Percentiles rank a stretch among this genome's conserved stretches.
phyloP scores from a whole-genome alignment of 805 yeast genomes.

The Candida nanaspora region DNA sequence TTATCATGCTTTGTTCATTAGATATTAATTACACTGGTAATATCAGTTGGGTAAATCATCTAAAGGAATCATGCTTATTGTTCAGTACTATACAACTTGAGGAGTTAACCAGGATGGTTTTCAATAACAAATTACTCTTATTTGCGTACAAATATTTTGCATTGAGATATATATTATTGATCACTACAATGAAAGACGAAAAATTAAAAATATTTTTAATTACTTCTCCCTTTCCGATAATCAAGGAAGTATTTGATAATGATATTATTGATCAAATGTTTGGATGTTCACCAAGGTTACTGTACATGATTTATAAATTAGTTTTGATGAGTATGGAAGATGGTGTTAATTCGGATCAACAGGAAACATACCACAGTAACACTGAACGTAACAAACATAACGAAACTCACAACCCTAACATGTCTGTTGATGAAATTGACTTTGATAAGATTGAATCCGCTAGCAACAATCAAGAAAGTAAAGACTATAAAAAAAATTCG shows the following conservation, averaged over 20 bases:
- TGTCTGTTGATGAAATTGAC: too few relatives aligned
- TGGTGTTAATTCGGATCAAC: neutral
- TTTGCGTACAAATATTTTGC: constrained; percentile 27
- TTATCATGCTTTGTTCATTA: constrained; percentile 23
- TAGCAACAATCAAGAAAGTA: neutral
- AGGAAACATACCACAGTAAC: neutral
- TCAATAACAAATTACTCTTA: constrained; percentile 14
- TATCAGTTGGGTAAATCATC: constrained; percentile 21
- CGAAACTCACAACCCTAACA: too few relatives aligned
- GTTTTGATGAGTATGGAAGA: constrained; percentile 2
- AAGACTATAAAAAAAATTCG: neutral
- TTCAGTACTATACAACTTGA: constrained; percentile 15
- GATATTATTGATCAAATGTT: constrained; percentile 24
- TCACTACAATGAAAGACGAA: constrained; percentile 17
- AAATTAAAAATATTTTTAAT: constrained; percentile 10
- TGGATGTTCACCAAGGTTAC: constrained; percentile 27
- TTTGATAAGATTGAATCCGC: too few relatives aligned
- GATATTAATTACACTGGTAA: constrained; percentile 24
- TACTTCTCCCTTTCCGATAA: constrained; percentile 18
- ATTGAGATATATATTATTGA: constrained; percentile 20
- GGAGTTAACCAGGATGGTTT: constrained; percentile 9
- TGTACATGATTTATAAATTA: constrained; percentile 17
- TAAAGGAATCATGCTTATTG: constrained; percentile 24
- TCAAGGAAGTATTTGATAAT: constrained; percentile 17
- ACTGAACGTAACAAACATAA: too few relatives aligned